These are phyloP conservation scores for Dissophora ornata DNA, from an alignment of 192 early-diverging fungal species.

Conservation along the genomic window DNA sequence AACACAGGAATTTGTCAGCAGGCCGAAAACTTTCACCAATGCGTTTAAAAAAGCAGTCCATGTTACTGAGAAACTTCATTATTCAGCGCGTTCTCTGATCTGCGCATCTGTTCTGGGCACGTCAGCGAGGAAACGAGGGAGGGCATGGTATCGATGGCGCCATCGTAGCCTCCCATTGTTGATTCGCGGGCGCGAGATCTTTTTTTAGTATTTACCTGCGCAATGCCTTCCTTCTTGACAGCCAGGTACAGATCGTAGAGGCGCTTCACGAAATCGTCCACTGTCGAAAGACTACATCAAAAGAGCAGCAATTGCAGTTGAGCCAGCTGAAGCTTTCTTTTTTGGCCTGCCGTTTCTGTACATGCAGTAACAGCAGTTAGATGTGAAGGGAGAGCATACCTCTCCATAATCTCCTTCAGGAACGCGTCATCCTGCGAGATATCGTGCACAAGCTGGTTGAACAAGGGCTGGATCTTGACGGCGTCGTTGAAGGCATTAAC, in stretches of 20 bases:
- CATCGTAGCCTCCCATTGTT: conserved; percentile 13
- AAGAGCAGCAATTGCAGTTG: conserved; percentile 1
- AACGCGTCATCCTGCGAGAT: conserved; percentile 83
- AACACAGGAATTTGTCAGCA: conserved; percentile 15
- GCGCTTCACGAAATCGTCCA: conserved; percentile 86
- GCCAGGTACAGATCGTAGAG: conserved; percentile 82
- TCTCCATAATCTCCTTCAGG: conserved; percentile 76
- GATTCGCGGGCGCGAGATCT: neutral
- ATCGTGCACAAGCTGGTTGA: conserved; percentile 84
- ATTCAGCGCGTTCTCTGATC: conserved; percentile 5
- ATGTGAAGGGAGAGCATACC: conserved; percentile 53
- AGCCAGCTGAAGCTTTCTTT: no score
- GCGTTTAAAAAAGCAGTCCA: conserved; percentile 37
- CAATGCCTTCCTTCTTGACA: conserved; percentile 67
- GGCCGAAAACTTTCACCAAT: no score
- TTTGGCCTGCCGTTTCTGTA: no score
- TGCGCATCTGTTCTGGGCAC: no score
- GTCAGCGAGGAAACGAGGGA: neutral
- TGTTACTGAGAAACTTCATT: neutral
- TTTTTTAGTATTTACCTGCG: conserved; percentile 61
- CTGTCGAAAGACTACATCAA: conserved; percentile 67
- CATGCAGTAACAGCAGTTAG: no score
- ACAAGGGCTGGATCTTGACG: conserved; percentile 77
- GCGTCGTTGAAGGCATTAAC: conserved; percentile 77
- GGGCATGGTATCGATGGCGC: conserved; percentile 22